Base-by-base conservation (phyloP, 306 rosid genomes). In the Ormosia semicastrata region DNA sequence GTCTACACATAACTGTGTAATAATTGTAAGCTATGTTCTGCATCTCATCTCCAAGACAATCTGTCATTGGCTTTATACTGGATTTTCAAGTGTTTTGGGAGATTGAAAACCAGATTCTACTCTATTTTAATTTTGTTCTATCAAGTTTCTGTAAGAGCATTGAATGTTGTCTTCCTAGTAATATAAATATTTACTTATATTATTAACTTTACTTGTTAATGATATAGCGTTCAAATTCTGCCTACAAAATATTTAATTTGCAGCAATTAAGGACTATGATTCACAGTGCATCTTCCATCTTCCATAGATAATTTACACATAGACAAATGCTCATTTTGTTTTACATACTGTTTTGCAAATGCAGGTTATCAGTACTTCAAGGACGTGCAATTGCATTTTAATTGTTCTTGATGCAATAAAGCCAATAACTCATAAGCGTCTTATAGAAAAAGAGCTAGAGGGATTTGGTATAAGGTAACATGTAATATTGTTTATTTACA, bases 361-460 rank as follows among this genome's bases (percentile, higher is more conserved):
- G 81, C 94, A 95, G 99, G 99, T 95, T 82, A 95, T 95, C 85
- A 95, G 99, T 87, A 95, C 99, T 58, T 92, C 98, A 87, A 93
- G 99, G 87, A 95, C 99, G 60, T 95, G 99, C 90, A 95, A 92
- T 87, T 92, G 98, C 85, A 95, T 95, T 85, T 80, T 95, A 75
- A 95, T 95, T 84, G 99, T 95, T 69, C 97, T 95, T 17, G 99
- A 95, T 86, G 99, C 98, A 84, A 95, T 95, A 84, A 95, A 95
- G 89, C 99, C 99, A 71, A 95, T 95, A 72, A 95, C 99, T 13
- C 99, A 95, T 81, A 95, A 95, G 78, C 98, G 98, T 65, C 90
- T 95, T 52, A 95, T 95, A 62, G 99, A 95, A 78, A 95, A 95
- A 83, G 99, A 95, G 88, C 93, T 95, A 2, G 99, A 95, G 86